A percentile compares a stretch with the other conserved stretches of the same genome.
phyloP scores from a whole-genome alignment of 2,329 filamentous ascomycete species.

The Cladosporium sp. region DNA sequence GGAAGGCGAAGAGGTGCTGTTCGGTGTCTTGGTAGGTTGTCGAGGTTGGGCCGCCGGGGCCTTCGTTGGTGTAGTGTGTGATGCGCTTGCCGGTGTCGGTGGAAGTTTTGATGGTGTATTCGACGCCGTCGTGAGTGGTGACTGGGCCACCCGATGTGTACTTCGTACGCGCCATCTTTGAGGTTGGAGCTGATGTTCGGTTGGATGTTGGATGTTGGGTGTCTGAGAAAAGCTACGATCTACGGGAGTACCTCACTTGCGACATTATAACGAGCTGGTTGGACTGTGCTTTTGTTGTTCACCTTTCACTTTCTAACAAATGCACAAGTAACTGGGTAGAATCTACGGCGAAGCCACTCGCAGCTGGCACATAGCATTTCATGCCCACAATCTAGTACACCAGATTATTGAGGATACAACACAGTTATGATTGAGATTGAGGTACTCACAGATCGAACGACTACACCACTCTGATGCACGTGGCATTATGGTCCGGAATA shows the following conservation, averaged over 20 bases:
- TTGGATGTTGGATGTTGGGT: background rate
- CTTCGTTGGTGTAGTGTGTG: background rate
- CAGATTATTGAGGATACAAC: background rate
- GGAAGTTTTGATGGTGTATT: background rate
- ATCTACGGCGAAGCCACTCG: background rate
- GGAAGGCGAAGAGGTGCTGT: slow-evolving; percentile 1
- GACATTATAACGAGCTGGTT: background rate
- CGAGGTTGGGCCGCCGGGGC: background rate
- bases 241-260: background rate
- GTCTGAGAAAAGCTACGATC: background rate
- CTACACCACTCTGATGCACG: background rate
- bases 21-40: background rate
- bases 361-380: background rate
- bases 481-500: background rate
- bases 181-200: background rate
- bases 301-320: background rate
- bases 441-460: background rate
- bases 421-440: background rate
- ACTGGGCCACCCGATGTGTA: background rate
- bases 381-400: background rate
- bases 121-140: background rate
- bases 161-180: background rate
- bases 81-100: background rate
- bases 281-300: background rate
- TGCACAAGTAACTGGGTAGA: background rate